Percentiles rank a stretch among this genome's conserved stretches.
Conservation (phyloP, 257 asterid genomes). For the Nicotiana paniculata region DNA sequence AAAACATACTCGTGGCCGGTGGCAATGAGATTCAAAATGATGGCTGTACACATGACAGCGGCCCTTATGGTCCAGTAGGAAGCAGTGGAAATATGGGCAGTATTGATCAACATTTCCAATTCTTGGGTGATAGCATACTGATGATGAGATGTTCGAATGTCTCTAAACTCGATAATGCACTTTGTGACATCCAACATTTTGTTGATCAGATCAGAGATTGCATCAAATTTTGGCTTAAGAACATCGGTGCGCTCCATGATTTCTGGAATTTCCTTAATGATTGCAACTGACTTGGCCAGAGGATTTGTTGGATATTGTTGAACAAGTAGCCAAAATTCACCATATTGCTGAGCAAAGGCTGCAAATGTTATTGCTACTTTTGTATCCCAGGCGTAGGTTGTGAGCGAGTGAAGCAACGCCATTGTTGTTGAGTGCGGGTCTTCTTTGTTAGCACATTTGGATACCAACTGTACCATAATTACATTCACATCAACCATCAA, state of each 20-base stretch:
- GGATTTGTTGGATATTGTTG: conserved; percentile 27
- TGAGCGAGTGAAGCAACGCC: conserved; percentile 22
- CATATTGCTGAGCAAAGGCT: conserved; percentile 32
- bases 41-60: conserved; percentile 51
- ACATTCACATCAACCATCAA: not conserved
- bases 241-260: conserved; percentile 24
- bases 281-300: conserved; percentile 31
- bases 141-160: conserved; percentile 7
- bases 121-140: conserved; percentile 19
- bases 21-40: conserved; percentile 58
- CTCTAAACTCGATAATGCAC: conserved; percentile 29
- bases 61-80: conserved; percentile 67
- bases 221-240: conserved; percentile 18
- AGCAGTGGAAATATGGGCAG: conserved; percentile 44
- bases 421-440: conserved; percentile 28
- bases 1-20: conserved; percentile 63
- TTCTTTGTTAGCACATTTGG: conserved; percentile 26
- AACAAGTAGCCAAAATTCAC: conserved; percentile 34
- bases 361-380: conserved; percentile 33
- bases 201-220: conserved; percentile 18
- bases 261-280: conserved; percentile 33
- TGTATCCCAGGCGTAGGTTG: conserved; percentile 39
- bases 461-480: conserved; percentile 17
- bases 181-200: conserved; percentile 29
- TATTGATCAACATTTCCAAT: conserved; percentile 15